Evolutionary conservation across 1,284 basidiomycete genomes (phyloP).

Genomic region (Mycena sp.): DNA sequence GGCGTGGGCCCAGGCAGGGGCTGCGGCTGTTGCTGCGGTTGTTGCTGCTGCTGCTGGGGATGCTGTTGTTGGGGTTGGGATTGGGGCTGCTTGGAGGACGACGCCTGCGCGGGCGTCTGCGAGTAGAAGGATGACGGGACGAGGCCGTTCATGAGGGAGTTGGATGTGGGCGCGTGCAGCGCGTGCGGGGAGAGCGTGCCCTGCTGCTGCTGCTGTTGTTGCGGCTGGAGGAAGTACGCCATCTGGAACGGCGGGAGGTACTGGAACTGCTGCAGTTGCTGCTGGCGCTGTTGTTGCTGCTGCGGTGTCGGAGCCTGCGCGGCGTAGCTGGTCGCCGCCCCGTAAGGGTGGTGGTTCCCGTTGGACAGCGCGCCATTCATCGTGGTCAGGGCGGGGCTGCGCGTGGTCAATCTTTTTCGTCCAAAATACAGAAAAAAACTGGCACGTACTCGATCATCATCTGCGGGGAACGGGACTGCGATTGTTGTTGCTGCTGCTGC

Average conservation of each 20-base stretch:
- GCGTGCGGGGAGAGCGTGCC: conserved; percentile 74
- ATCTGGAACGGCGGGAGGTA: conserved; percentile 28
- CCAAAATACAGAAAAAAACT: conserved; percentile 22
- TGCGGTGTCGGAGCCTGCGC: conserved; percentile 44
- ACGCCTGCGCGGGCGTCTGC: conserved; percentile 52
- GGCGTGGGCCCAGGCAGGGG: conserved; percentile 33
- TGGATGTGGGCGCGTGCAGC: conserved; percentile 61
- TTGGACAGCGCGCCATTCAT: conserved; percentile 46
- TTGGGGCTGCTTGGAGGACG: conserved; percentile 36
- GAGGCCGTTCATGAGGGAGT: conserved; percentile 47
- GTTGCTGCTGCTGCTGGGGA: conserved; percentile 37
- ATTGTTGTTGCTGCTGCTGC: conserved; percentile 34
- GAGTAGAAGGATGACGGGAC: conserved; percentile 52
- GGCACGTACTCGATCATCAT: conserved; percentile 55
- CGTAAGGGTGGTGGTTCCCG: conserved; percentile 44
- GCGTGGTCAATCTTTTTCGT: neutral
- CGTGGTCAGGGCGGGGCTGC: conserved; percentile 46
- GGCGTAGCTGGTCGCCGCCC: conserved; percentile 47
- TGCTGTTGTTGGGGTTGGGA: conserved; percentile 36
- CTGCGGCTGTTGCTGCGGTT: conserved; percentile 33
- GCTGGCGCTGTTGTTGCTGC: conserved; percentile 47
- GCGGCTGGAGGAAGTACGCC: conserved; percentile 42
- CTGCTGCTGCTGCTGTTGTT: conserved; percentile 47
- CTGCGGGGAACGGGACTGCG: conserved; percentile 14
- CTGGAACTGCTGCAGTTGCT: conserved; percentile 38